phyloP scores from a whole-genome alignment of 768 basidiomycete genomes.

The Cystobasidium ongulense region DNA sequence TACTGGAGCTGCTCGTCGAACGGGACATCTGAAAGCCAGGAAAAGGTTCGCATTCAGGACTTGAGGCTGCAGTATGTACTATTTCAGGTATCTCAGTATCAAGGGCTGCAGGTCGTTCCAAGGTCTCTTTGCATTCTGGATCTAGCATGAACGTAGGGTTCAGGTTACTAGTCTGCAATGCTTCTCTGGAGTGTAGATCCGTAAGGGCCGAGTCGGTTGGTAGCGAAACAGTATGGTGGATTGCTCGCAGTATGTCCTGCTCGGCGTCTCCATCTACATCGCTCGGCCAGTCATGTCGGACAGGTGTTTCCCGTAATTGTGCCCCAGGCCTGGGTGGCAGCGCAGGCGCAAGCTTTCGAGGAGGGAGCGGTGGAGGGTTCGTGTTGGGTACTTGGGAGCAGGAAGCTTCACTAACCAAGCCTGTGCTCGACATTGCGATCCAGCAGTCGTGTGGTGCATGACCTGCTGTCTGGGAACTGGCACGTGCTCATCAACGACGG shows the following conservation, averaged over 20 bases:
- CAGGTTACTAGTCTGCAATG: too few relatives aligned
- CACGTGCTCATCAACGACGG: too few relatives aligned
- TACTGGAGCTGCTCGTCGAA: neutral
- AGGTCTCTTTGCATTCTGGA: neutral
- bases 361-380: neutral
- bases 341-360: neutral
- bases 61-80: neutral
- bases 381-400: neutral
- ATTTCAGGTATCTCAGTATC: neutral
- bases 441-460: too few relatives aligned
- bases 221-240: neutral
- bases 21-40: neutral
- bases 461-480: too few relatives aligned
- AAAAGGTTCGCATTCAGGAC: neutral
- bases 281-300: neutral
- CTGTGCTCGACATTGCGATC: too few relatives aligned
- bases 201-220: too few relatives aligned
- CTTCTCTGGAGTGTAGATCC: too few relatives aligned
- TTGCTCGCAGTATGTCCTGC: neutral
- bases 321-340: neutral
- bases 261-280: neutral
- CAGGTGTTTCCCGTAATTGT: neutral
- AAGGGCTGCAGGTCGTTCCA: neutral
- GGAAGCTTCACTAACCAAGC: too few relatives aligned
- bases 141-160: neutral